Evolutionary conservation across 768 basidiomycete species (phyloP).

Genomic region (Dacryopinax primogenitus): DNA sequence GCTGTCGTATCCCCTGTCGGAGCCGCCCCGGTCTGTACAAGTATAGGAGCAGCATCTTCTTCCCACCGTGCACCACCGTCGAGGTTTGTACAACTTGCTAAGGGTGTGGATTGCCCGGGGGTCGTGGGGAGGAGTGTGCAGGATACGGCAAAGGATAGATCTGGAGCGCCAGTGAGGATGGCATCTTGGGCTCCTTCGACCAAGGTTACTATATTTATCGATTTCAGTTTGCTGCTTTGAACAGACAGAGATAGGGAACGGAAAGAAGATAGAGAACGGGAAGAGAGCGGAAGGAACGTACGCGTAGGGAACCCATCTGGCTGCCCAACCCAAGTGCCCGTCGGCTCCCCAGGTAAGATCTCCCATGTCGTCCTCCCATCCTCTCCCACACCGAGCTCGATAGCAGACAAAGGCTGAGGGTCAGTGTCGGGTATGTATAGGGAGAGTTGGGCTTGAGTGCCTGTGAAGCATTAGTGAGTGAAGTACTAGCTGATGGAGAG

Average conservation of each 20-base stretch:
- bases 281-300: neutral
- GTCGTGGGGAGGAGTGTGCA: slow-evolving; percentile 6
- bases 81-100: neutral
- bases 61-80: neutral
- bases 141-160: neutral
- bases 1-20: neutral
- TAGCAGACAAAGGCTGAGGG: slow-evolving; percentile 34
- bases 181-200: slow-evolving; percentile 34
- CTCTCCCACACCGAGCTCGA: slow-evolving; percentile 32
- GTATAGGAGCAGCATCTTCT: neutral
- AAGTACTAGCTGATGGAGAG: neutral
- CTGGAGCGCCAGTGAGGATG: slow-evolving; percentile 27
- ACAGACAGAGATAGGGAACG: too few relatives aligned
- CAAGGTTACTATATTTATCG: slow-evolving; percentile 30
- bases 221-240: too few relatives aligned
- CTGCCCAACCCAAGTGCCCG: slow-evolving; percentile 25
- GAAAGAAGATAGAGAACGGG: neutral
- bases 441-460: slow-evolving; percentile 19
- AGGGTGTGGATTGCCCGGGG: neutral
- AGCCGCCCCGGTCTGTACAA: neutral
- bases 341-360: slow-evolving; percentile 29
- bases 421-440: slow-evolving; percentile 38
- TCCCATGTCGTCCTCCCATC: slow-evolving; percentile 35
- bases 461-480: neutral
- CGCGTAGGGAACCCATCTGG: slow-evolving; percentile 29